Conservation (phyloP, 148 eudicot species). For the Persicaria tinctoria region DNA sequence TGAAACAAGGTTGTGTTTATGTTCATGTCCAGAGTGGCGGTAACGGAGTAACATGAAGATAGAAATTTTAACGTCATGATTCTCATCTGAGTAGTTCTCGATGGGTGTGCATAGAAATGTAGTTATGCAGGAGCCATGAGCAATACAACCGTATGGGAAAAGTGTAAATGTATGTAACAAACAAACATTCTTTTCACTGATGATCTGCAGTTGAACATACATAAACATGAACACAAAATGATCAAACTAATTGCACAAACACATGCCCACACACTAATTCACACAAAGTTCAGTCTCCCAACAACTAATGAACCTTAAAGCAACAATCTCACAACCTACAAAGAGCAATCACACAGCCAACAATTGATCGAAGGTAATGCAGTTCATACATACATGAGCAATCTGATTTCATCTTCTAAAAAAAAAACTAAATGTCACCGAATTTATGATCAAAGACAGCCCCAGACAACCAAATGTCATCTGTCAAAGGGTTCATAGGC, state of each 20-base stretch:
- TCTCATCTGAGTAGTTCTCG: background rate
- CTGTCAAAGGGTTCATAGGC: too few species aligned
- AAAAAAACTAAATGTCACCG: background rate
- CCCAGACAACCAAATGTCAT: too few species aligned
- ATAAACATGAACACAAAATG: too few species aligned
- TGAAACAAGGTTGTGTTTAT: background rate
- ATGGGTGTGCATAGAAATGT: background rate
- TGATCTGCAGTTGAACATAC: too few species aligned
- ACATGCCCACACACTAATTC: too few species aligned
- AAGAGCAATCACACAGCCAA: too few species aligned
- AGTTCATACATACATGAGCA: background rate
- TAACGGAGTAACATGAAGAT: background rate
- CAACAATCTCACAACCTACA: background rate
- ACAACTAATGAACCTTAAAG: background rate
- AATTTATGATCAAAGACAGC: too few species aligned
- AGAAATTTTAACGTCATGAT: background rate
- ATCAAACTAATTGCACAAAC: too few species aligned
- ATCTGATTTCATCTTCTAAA: background rate
- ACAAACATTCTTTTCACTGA: too few species aligned
- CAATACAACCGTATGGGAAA: background rate
- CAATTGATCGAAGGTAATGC: background rate
- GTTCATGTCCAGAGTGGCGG: background rate
- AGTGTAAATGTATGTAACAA: too few species aligned
- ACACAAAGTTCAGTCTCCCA: background rate
- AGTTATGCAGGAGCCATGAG: background rate